These are phyloP conservation scores for Tylopilus intermedius DNA, from an alignment of 768 basidiomycete genomes.

Conservation along the genomic window DNA sequence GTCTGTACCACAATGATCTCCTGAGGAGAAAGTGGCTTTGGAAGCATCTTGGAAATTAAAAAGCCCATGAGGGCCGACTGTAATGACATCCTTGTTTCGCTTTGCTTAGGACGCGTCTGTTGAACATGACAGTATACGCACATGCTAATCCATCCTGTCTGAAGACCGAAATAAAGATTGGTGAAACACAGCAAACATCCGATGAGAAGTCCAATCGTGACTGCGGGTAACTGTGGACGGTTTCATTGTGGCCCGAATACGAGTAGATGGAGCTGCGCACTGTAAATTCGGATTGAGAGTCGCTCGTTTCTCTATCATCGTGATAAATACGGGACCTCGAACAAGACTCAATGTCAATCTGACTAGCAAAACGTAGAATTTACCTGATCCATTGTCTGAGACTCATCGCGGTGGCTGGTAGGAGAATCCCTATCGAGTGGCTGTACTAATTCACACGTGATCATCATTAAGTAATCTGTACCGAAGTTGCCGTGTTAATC, in stretches of 20 bases:
- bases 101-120: background rate
- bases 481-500: slow-evolving; percentile 28
- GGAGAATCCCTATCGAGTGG: background rate
- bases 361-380: background rate
- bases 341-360: background rate
- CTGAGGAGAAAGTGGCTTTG: slow-evolving; percentile 75
- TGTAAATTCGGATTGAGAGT: slow-evolving; percentile 28
- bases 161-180: slow-evolving; percentile 82
- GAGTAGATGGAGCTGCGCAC: slow-evolving; percentile 10
- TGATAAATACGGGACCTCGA: slow-evolving; percentile 5
- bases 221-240: slow-evolving; percentile 44
- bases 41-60: slow-evolving; percentile 71
- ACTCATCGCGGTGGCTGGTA: slow-evolving; percentile 2
- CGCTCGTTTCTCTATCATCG: background rate
- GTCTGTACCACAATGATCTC: slow-evolving; percentile 94
- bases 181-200: slow-evolving; percentile 89
- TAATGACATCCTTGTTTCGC: slow-evolving; percentile 77
- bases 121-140: slow-evolving; percentile 27
- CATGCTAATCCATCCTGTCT: slow-evolving; percentile 91
- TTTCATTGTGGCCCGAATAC: background rate
- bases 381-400: slow-evolving; percentile 24
- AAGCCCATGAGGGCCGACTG: slow-evolving; percentile 93
- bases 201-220: slow-evolving; percentile 73
- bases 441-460: slow-evolving; percentile 22
- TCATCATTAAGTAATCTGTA: slow-evolving; percentile 28